Base-by-base conservation (phyloP, 257 asterid species). In the Phtheirospermum japonicum region DNA sequence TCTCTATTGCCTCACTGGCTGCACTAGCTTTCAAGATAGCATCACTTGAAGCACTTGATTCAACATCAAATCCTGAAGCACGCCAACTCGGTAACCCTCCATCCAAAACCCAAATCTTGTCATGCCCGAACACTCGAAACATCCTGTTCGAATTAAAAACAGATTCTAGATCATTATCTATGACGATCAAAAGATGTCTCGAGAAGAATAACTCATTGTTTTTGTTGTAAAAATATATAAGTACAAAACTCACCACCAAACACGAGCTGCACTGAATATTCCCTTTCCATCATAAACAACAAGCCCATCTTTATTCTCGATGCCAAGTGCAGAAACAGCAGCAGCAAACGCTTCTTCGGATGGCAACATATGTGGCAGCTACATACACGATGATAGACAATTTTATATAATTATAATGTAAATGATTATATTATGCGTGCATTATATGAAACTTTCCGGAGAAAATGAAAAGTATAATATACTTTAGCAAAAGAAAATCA, bases 281-380 rank as follows among this genome's bases (percentile, higher is more conserved):
- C 99, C 99, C 79, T 93, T 89, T 63, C 99, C 99, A 63, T 93
- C 99, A 74, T 93, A 93, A 45, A 93, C 97, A 73, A 93, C 89
- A 63, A 93, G 64, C 32, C 85, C 86, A 50, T 89, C 95, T 79
- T 82, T 89, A 77, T 93, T 93, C 68, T 87, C 96, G 33, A 93
- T 82, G 63, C 96, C 99, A 46, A 93, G 96, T 19, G 99, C 92
- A 50, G 99, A 93, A 71, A 80, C 96, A 73, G 96, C 99, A 70
- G 97, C 99, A 59, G 94, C 95, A 75, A 93, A 93, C 52, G 92
- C 97, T 82, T 84, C 97, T 77, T 87, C 97, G 55, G 96, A 85
- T 28, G 97, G 99, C 77, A 93, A 71, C 99, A 93, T 93, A 74
- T 93, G 99, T 23, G 99, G 99, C 80, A 93, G 71, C 99, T 93